Evolutionary conservation across 768 basidiomycete genomes (phyloP), one percentile per base, ranked within the genome.

Genomic region (Pulveroboletus sp.): DNA sequence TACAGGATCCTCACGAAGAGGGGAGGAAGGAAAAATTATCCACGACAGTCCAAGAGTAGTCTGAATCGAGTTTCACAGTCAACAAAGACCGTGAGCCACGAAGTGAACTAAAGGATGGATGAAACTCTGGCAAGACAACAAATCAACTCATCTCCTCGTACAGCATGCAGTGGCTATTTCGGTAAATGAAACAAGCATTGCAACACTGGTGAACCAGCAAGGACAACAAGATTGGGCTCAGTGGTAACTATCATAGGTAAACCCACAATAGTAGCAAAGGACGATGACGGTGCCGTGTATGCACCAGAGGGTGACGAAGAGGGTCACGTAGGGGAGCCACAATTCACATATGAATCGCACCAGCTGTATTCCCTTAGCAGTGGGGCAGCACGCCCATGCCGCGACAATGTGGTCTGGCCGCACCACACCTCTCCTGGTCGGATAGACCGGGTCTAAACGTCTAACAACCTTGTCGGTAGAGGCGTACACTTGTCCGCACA

Each of bases 1-100:
- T 40, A 5, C 2, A 23, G 4, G 7, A 1, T 43, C 62, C 57
- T 62, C 62, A 32, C 47, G 14, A 67, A 42, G 54, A 49, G 50
- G 47, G 16, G 14, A 19, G 22, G 6, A 16, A 4, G 17, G 16
- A 19, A 40, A 45, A 43, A 52, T 5, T 44, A 34, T 29, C 27
- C 50, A 56, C 19, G 43, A 63, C 61, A 67, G 57, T 22, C 51
- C 51, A 24, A 65, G 60, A 67, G 51, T 68, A 68, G 68, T 67
- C 67, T 67, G 67, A 70, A 57, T 68, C 63, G 61, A 67, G 67
- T 70, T 63, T 51, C 56, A 38, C 47, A 14, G 37, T 31, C 41
- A 40, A 38, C 47, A 7, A 45, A 29, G 37, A 49, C 44, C 41
- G 20, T 47, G 67, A 51, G 57, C 64, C 53, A 54, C 62, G 27